Percentiles rank a stretch among this genome's conserved stretches.
These are phyloP conservation scores for Neonectria neomacrospora DNA, from an alignment of 2,329 filamentous ascomycete genomes.

Conservation along the genomic window DNA sequence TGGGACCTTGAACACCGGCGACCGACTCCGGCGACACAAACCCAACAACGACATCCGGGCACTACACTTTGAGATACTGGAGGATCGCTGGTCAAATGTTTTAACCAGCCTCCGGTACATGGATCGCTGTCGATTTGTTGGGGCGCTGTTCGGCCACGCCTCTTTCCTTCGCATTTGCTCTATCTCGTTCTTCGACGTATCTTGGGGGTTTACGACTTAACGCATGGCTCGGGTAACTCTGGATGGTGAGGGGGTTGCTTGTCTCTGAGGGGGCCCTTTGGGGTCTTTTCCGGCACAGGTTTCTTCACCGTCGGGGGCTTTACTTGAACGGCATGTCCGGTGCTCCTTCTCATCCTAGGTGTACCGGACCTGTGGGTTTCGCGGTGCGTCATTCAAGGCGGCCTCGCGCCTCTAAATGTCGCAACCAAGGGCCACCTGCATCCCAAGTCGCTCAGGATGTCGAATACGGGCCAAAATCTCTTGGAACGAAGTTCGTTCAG, in stretches of 20 bases:
- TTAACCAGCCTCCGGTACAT: conserved; percentile 39
- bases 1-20: conserved; percentile 33
- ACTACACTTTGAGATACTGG: conserved; percentile 34
- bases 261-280: conserved; percentile 20
- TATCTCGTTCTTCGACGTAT: conserved; percentile 58
- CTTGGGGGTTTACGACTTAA: conserved; percentile 49
- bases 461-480: conserved; percentile 24
- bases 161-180: conserved; percentile 51
- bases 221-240: conserved; percentile 53
- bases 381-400: conserved; percentile 28
- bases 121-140: conserved; percentile 43
- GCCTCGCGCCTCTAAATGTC: conserved; percentile 26
- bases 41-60: conserved; percentile 44
- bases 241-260: conserved; percentile 33
- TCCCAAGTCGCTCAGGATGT: conserved; percentile 29
- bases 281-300: conserved; percentile 19
- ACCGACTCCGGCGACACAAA: conserved; percentile 42
- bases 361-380: conserved; percentile 41
- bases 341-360: conserved; percentile 44
- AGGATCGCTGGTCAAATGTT: conserved; percentile 21
- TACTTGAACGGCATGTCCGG: conserved; percentile 56
- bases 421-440: conserved; percentile 29
- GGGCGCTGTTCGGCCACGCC: conserved; percentile 40
- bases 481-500: conserved; percentile 11
- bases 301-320: conserved; percentile 32